Conservation (phyloP, 1,139 yeast species). For the Diutina ranongensis region DNA sequence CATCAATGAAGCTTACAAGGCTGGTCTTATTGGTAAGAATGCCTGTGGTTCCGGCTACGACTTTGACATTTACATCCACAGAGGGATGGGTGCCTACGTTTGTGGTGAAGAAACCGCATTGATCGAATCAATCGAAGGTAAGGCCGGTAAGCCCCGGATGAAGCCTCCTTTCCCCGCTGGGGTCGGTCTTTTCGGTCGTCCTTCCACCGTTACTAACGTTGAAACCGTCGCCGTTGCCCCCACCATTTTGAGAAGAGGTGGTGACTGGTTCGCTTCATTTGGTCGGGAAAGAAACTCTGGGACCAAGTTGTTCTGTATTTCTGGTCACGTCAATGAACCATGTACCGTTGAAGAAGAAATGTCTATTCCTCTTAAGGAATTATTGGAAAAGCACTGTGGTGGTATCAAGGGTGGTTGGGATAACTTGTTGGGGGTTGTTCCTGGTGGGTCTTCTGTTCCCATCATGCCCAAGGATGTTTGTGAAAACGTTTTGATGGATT, state of each 20-base stretch:
- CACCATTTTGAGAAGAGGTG: slow-evolving; percentile 79
- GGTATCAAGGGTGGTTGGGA: slow-evolving; percentile 91
- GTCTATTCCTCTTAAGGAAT: slow-evolving; percentile 76
- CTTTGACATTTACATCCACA: slow-evolving; percentile 71
- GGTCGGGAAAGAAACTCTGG: slow-evolving; percentile 81
- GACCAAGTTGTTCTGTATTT: slow-evolving; percentile 71
- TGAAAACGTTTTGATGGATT: slow-evolving; percentile 69
- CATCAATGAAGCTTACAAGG: slow-evolving; percentile 75
- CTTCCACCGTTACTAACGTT: slow-evolving; percentile 80
- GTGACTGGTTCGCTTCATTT: slow-evolving; percentile 71
- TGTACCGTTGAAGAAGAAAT: slow-evolving; percentile 89
- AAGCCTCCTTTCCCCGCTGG: slow-evolving; percentile 95
- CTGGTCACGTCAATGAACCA: slow-evolving; percentile 85
- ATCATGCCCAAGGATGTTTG: slow-evolving; percentile 58
- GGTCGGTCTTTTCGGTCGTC: slow-evolving; percentile 83
- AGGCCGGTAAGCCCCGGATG: slow-evolving; percentile 85
- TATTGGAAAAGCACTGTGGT: slow-evolving; percentile 80
- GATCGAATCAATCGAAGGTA: slow-evolving; percentile 80
- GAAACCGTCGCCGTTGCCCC: slow-evolving; percentile 87
- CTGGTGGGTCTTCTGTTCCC: slow-evolving; percentile 86
- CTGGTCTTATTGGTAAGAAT: slow-evolving; percentile 68
- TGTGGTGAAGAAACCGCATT: slow-evolving; percentile 90
- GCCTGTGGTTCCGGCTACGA: slow-evolving; percentile 82
- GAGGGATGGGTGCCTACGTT: slow-evolving; percentile 87
- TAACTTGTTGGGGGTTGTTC: slow-evolving; percentile 72